Conservation (phyloP, 2,329 filamentous ascomycete species). For the Penicillium sp. region DNA sequence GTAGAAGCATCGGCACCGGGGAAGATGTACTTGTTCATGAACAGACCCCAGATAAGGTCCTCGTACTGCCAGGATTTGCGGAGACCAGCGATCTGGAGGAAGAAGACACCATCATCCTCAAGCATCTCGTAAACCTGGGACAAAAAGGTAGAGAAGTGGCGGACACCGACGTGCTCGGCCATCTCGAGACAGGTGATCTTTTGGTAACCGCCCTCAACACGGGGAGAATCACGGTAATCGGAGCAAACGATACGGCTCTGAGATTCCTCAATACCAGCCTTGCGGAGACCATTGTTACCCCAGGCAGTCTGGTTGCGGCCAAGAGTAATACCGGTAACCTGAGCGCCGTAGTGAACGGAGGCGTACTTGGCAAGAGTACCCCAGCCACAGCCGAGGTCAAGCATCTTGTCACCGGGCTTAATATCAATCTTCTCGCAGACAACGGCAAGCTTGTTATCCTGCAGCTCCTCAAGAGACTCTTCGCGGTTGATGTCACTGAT, state of each 20-base stretch:
- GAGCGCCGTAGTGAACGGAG: slow-evolving; percentile 84
- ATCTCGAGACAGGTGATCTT: slow-evolving; percentile 98
- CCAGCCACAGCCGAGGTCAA: slow-evolving; percentile 98
- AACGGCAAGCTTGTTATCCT: slow-evolving; percentile 94
- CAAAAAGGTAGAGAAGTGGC: slow-evolving; percentile 79
- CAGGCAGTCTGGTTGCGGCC: slow-evolving; percentile 95
- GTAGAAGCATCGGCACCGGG: slow-evolving; percentile 94
- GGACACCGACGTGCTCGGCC: slow-evolving; percentile 97
- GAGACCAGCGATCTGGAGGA: slow-evolving; percentile 91
- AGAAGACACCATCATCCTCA: slow-evolving; percentile 93
- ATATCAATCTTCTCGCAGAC: slow-evolving; percentile 95
- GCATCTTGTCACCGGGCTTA: slow-evolving; percentile 75
- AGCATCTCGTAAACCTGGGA: slow-evolving; percentile 92
- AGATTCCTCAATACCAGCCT: slow-evolving; percentile 76
- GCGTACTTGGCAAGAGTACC: slow-evolving; percentile 93
- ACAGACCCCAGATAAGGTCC: slow-evolving; percentile 95
- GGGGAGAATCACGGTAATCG: slow-evolving; percentile 94
- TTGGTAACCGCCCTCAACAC: slow-evolving; percentile 76
- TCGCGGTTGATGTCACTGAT: slow-evolving; percentile 85
- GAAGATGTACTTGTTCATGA: slow-evolving; percentile 99
- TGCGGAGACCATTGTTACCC: slow-evolving; percentile 88
- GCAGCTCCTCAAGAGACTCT: slow-evolving; percentile 89
- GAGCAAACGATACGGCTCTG: slow-evolving; percentile 93
- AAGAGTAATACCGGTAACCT: slow-evolving; percentile 86
- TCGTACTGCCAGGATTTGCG: slow-evolving; percentile 97